Evolutionary conservation across 352 stramenopile species (phyloP), one percentile per base, ranked within the genome.

Genomic region (Phytophthora hybrid): DNA sequence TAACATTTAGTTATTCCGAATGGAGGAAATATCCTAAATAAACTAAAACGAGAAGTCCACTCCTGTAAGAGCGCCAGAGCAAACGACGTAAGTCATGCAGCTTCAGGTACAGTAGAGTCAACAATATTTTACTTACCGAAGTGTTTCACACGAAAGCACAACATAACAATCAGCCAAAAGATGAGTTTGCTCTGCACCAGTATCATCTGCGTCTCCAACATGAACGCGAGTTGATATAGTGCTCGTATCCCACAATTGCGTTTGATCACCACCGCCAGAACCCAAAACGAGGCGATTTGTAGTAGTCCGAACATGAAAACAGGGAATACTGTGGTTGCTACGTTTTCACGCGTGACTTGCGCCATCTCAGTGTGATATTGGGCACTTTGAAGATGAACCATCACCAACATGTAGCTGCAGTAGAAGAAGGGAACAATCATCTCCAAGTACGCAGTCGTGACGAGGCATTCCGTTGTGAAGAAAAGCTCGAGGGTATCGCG

Each of bases 121-220:
- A 13, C 11, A 5, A 44, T 14, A 3, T 44, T 44, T 44, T 49
- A 29, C 59, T 18, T 56, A 65, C 59, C 44, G 5, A 65, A 65
- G 16, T 65, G 59, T 10, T 55, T 29, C 7, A 57, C 29, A 18
- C 41, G 44, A 21, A 65, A 47, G 26, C 46, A 58, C 16, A 66
- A 11, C 32, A 32, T 66, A 2, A 59, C 10, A 14, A 67, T 62
- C 26, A 77, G 59, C 74, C 74, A 84, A 46, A 77, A 53, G 7
- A 86, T 60, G 19, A 86, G 53, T 55, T 78, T 78, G 23, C 65
- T 71, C 39, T 83, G 79, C 21, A 84, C 60, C 16, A 79, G 34
- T 4, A 62, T 9, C 21, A 58, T 57, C 26, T 86, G 74, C 1
- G 64, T 74, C 52, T 87, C 66, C 14, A 82, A 65, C 59, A 86